Conservation (phyloP, 306 rosid genomes). For the Rosa persica region DNA sequence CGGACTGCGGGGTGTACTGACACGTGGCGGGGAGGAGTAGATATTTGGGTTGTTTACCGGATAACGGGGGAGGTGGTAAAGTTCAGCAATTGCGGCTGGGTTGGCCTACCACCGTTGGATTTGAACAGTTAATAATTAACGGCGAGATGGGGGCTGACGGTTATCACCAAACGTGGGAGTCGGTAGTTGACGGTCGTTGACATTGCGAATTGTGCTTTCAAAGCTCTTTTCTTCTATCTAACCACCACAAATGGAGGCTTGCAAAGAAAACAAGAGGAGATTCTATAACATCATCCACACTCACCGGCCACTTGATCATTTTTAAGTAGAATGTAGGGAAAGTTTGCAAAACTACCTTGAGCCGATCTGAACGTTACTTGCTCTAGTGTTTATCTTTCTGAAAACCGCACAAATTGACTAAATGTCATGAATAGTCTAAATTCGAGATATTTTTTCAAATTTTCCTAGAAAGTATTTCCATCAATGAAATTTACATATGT, state of each 20-base stretch:
- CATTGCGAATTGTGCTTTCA: constrained; percentile 2
- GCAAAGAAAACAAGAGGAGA: not conserved
- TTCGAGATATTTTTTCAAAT: not conserved
- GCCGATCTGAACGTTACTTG: not conserved
- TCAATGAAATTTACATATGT: too few relatives aligned
- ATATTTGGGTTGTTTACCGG: constrained; percentile 3
- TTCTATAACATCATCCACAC: not conserved
- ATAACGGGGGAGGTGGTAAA: not conserved
- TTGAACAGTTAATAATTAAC: not conserved
- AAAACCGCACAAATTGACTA: not conserved
- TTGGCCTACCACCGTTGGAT: constrained; percentile 20
- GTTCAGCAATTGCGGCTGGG: constrained; percentile 40
- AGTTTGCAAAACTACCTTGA: not conserved
- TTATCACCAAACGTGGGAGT: not conserved
- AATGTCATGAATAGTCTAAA: not conserved
- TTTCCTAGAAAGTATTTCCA: not conserved
- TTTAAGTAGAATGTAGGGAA: not conserved
- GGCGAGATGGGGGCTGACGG: not conserved
- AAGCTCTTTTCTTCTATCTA: not conserved
- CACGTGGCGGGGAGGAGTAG: constrained; percentile 1
- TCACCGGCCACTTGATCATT: not conserved
- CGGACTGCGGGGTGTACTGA: not conserved
- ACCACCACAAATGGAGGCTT: not conserved
- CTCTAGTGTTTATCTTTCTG: not conserved
- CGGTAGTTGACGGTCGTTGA: constrained; percentile 29